Evolutionary conservation across 2,329 filamentous ascomycete genomes (phyloP).

Genomic region (Aquanectria penicillioides): DNA sequence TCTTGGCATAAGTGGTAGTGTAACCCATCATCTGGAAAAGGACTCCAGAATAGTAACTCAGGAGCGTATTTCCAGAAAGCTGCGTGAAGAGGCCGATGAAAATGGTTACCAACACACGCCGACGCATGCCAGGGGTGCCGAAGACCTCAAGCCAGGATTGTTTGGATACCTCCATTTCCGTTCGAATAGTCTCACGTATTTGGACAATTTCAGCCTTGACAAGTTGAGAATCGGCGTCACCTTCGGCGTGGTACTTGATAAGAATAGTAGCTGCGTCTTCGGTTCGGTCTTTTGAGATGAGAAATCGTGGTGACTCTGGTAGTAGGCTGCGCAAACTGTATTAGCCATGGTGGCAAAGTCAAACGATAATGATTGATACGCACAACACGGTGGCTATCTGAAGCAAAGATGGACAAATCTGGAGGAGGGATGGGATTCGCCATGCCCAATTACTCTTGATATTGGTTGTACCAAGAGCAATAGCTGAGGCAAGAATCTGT

Average conservation of each 20-base stretch:
- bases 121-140: constrained; percentile 40
- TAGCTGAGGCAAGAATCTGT: constrained; percentile 18
- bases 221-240: constrained; percentile 15
- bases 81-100: constrained; percentile 41
- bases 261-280: constrained; percentile 31
- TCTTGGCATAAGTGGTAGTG: constrained; percentile 53
- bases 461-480: constrained; percentile 52
- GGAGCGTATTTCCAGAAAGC: constrained; percentile 40
- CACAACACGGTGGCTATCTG: constrained; percentile 14
- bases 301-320: constrained; percentile 34
- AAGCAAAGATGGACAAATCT: constrained; percentile 43
- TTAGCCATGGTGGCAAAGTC: not conserved
- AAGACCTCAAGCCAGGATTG: constrained; percentile 35
- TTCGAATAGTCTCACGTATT: constrained; percentile 28
- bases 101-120: constrained; percentile 40
- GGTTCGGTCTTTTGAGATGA: constrained; percentile 33
- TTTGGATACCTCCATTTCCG: constrained; percentile 29
- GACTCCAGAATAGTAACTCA: constrained; percentile 46
- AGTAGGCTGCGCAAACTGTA: not conserved
- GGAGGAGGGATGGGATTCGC: constrained; percentile 58
- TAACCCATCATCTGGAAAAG: constrained; percentile 58
- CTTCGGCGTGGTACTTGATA: constrained; percentile 32
- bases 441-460: constrained; percentile 54
- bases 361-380: not conserved
- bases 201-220: constrained; percentile 30